Base-by-base conservation (phyloP, 2,329 filamentous ascomycete species). In the Monilinia aucupariae region DNA sequence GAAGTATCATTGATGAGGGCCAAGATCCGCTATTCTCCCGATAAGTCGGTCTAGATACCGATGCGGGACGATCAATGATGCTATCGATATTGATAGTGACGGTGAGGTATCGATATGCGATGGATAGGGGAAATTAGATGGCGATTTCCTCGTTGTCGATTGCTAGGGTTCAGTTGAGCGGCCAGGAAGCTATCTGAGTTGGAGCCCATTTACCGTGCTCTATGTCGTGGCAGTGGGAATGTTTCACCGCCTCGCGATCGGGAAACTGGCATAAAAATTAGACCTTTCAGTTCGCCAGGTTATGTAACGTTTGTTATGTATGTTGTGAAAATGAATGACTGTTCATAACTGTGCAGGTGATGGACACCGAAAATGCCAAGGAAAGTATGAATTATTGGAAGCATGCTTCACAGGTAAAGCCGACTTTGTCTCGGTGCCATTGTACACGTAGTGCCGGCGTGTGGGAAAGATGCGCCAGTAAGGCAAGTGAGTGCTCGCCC, bases 51-150 rank as follows among this genome's bases (percentile, higher is more conserved):
- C 37, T 39, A 34, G 15, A 30, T 54, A 27, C 22, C 10, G 39
- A 45, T n/a, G 39, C 53, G 25, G 53, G 39, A 55, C 4, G 41
- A 9, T 27, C 17, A 47, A 47, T 22, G 54, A 12, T 47, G 54
- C 54, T 32, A 55, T 55, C 53, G 53, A 55, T 55, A 45, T 55
- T 45, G 53, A 55, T 55, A 27, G 22, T 22, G 51, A 55, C 52
- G 52, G 52, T 55, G 52, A 55, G 52, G 52, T 47, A 56, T 56
- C 53, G 53, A 56, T 47, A 48, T 47, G 41, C 54, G 30, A 25
- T 12, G 54, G 41, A 56, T 56, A 56, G 41, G 41, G 41, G 54
- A 47, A 56, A 47, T 47, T 12, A 25, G 20, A 47, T 56, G 54
- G 34, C 53, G 39, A 34, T 34, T 25, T 41, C 27, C n/a, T 43